phyloP scores from a whole-genome alignment of 2,329 filamentous ascomycete genomes.

The Sphaerulina vaccinii region DNA sequence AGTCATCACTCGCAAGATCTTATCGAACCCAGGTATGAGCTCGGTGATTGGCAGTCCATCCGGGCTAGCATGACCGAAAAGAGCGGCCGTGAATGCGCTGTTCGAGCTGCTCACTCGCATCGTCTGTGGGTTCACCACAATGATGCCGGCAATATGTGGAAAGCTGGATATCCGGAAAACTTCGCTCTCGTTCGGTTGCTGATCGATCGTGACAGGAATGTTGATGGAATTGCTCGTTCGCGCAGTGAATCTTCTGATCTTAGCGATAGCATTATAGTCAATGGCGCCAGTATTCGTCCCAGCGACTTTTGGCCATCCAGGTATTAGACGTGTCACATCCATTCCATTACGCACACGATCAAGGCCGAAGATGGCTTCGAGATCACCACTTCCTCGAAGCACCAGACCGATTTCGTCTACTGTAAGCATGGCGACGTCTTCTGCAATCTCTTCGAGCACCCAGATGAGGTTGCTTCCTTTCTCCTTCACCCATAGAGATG shows the following conservation, averaged over 20 bases:
- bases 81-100: constrained; percentile 84
- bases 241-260: constrained; percentile 79
- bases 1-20: constrained; percentile 74
- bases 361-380: constrained; percentile 81
- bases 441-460: constrained; percentile 96
- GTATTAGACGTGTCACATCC: constrained; percentile 75
- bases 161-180: constrained; percentile 88
- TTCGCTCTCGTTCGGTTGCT: constrained; percentile 64
- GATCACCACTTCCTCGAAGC: constrained; percentile 68
- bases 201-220: constrained; percentile 80
- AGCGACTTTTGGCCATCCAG: constrained; percentile 74
- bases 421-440: constrained; percentile 77
- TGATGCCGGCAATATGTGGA: constrained; percentile 94
- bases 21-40: constrained; percentile 83
- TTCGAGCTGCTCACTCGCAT: constrained; percentile 89
- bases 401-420: constrained; percentile 77
- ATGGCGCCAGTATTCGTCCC: constrained; percentile 70
- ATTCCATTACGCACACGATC: constrained; percentile 65
- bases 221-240: constrained; percentile 73
- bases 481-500: constrained; percentile 98
- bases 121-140: constrained; percentile 78
- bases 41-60: constrained; percentile 77
- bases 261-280: constrained; percentile 72
- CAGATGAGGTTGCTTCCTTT: constrained; percentile 91
- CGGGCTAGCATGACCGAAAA: constrained; percentile 85